A percentile compares a stretch with the other conserved stretches of the same genome.
These are phyloP conservation scores for Yamadazyma buinensis DNA, from an alignment of 1,139 yeast species.

Conservation along the genomic window DNA sequence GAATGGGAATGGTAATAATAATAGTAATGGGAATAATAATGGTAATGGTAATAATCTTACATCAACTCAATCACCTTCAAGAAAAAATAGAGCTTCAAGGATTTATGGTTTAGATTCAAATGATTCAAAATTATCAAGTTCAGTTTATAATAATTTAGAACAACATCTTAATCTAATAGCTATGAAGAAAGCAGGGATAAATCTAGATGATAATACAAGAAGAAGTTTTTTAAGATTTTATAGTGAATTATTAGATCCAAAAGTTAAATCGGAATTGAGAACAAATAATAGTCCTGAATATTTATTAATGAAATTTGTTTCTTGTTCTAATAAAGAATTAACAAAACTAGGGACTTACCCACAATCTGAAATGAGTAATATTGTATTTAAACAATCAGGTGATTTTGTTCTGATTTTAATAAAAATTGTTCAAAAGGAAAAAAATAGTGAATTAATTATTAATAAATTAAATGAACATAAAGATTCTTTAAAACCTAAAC, in stretches of 20 bases:
- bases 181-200: slow-evolving; percentile 41
- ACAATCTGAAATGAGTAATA: slow-evolving; percentile 37
- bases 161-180: slow-evolving; percentile 51
- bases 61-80: slow-evolving; percentile 10
- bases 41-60: background rate
- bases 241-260: slow-evolving; percentile 56
- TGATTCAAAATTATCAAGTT: slow-evolving; percentile 41
- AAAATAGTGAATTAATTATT: slow-evolving; percentile 38
- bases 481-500: slow-evolving; percentile 32
- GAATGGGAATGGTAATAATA: background rate
- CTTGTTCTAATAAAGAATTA: slow-evolving; percentile 62
- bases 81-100: slow-evolving; percentile 11
- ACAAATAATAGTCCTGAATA: slow-evolving; percentile 55
- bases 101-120: slow-evolving; percentile 13
- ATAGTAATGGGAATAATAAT: background rate
- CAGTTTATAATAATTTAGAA: slow-evolving; percentile 46
- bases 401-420: slow-evolving; percentile 56
- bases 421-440: slow-evolving; percentile 41
- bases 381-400: slow-evolving; percentile 54
- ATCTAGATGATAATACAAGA: slow-evolving; percentile 35
- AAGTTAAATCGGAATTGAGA: slow-evolving; percentile 33
- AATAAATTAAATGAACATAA: slow-evolving; percentile 42
- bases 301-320: slow-evolving; percentile 61
- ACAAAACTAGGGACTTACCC: slow-evolving; percentile 45
- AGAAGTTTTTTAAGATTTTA: slow-evolving; percentile 56